phyloP scores from a whole-genome alignment of 73 alveolate species.

The Tetrahymena malaccensis region DNA sequence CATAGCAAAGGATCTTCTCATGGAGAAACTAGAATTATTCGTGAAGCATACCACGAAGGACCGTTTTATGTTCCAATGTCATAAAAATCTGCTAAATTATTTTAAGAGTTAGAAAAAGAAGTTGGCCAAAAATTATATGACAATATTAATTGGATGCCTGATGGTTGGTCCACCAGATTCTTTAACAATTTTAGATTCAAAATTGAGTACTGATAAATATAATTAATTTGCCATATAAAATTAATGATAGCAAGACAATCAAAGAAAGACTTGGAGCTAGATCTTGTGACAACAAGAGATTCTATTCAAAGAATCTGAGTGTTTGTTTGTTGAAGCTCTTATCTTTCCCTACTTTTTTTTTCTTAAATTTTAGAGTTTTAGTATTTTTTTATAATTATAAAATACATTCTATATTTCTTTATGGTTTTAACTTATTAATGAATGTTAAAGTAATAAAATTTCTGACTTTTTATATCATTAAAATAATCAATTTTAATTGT shows the following conservation, averaged over 20 bases:
- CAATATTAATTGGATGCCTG: neutral
- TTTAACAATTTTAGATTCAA: neutral
- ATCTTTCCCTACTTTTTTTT: too few relatives aligned
- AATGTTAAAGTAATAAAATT: too few relatives aligned
- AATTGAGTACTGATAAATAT: neutral
- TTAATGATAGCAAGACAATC: neutral
- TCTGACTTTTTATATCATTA: too few relatives aligned
- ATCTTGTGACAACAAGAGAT: too few relatives aligned
- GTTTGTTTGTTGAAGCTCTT: too few relatives aligned
- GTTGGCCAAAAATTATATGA: neutral
- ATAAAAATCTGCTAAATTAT: neutral
- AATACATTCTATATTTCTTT: too few relatives aligned
- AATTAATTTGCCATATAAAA: neutral
- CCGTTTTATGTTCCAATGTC: neutral
- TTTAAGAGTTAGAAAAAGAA: neutral
- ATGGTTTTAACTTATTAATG: too few relatives aligned
- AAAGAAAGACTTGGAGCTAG: neutral
- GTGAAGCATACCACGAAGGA: neutral
- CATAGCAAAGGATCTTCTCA: neutral
- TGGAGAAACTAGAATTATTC: neutral
- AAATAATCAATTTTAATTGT: too few relatives aligned
- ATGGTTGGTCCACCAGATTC: neutral
- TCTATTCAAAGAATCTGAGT: too few relatives aligned
- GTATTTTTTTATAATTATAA: too few relatives aligned
- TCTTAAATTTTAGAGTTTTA: too few relatives aligned